Evolutionary conservation across 768 basidiomycete genomes (phyloP).

Genomic region (Lentinula aciculospora): DNA sequence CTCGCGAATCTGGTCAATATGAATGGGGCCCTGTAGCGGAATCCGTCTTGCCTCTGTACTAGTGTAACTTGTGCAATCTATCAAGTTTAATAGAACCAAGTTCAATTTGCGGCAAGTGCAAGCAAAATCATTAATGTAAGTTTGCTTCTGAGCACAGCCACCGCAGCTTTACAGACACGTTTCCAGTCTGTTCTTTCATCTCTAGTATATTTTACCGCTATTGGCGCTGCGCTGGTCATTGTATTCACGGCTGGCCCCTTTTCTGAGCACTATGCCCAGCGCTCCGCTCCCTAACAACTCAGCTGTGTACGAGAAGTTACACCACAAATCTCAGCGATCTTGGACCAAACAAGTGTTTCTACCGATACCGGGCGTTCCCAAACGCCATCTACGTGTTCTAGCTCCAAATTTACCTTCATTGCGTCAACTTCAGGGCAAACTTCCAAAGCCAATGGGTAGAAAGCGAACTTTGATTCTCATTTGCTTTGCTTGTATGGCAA

Average conservation of each 20-base stretch:
- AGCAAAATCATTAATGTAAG: too few relatives aligned
- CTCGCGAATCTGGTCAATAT: too few relatives aligned
- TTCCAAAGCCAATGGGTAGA: slow-evolving; percentile 28
- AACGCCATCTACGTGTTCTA: slow-evolving; percentile 32
- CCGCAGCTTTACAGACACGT: background rate
- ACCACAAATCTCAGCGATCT: slow-evolving; percentile 12
- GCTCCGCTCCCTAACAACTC: slow-evolving; percentile 7
- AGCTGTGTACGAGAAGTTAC: slow-evolving; percentile 6
- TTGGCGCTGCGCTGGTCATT: slow-evolving; percentile 3
- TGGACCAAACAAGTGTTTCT: slow-evolving; percentile 34
- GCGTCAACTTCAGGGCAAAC: slow-evolving; percentile 9
- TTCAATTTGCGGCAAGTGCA: too few relatives aligned
- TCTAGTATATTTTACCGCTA: background rate
- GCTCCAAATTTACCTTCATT: slow-evolving; percentile 22
- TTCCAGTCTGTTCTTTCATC: slow-evolving; percentile 2
- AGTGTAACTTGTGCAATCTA: too few relatives aligned
- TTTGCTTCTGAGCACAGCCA: background rate
- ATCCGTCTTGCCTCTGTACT: too few relatives aligned
- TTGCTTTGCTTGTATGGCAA: slow-evolving; percentile 25
- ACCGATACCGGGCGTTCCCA: slow-evolving; percentile 30
- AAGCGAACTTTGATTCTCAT: slow-evolving; percentile 30
- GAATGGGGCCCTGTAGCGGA: too few relatives aligned
- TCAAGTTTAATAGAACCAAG: too few relatives aligned
- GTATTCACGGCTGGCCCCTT: slow-evolving; percentile 6
- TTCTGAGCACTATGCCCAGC: slow-evolving; percentile 5